Evolutionary conservation across 1,284 basidiomycete genomes (phyloP).

Genomic region (Fistulina hepatica): DNA sequence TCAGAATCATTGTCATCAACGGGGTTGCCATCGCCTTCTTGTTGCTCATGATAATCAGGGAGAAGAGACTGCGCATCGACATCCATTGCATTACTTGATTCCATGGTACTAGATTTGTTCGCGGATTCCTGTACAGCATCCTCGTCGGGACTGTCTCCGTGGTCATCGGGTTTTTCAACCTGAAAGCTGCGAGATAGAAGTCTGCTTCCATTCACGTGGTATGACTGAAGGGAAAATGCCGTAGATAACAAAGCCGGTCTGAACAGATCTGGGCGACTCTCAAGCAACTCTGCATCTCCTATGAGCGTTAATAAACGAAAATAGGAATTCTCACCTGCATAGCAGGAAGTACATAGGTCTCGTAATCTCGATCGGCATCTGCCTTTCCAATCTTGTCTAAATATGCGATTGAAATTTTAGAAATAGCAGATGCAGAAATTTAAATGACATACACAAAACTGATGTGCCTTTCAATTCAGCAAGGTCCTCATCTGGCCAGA

Average conservation of each 20-base stretch:
- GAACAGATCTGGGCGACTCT: slow-evolving; percentile 70
- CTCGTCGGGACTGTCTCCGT: slow-evolving; percentile 22
- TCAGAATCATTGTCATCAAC: slow-evolving; percentile 17
- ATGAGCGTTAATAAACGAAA: slow-evolving; percentile 1
- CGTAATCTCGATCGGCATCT: slow-evolving; percentile 74
- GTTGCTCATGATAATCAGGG: slow-evolving; percentile 11
- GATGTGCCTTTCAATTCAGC: slow-evolving; percentile 75
- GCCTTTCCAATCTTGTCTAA: slow-evolving; percentile 80
- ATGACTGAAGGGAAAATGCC: slow-evolving; percentile 66
- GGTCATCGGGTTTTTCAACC: slow-evolving; percentile 48
- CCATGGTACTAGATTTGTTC: slow-evolving; percentile 20
- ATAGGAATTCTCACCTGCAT: slow-evolving; percentile 42
- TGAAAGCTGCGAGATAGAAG: slow-evolving; percentile 88
- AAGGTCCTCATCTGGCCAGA: slow-evolving; percentile 75
- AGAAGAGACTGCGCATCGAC: slow-evolving; percentile 29
- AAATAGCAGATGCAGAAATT: slow-evolving; percentile 5
- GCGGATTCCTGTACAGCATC: slow-evolving; percentile 21
- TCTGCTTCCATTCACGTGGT: slow-evolving; percentile 89
- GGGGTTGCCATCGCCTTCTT: slow-evolving; percentile 15
- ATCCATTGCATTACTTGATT: slow-evolving; percentile 38
- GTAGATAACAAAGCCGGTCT: slow-evolving; percentile 31
- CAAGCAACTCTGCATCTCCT: slow-evolving; percentile 1
- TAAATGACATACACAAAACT: slow-evolving; percentile 70
- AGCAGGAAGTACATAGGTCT: slow-evolving; percentile 51
- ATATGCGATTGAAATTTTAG: slow-evolving; percentile 5